phyloP scores from a whole-genome alignment of 2,329 filamentous ascomycete genomes.

The Botrytis squamosa region DNA sequence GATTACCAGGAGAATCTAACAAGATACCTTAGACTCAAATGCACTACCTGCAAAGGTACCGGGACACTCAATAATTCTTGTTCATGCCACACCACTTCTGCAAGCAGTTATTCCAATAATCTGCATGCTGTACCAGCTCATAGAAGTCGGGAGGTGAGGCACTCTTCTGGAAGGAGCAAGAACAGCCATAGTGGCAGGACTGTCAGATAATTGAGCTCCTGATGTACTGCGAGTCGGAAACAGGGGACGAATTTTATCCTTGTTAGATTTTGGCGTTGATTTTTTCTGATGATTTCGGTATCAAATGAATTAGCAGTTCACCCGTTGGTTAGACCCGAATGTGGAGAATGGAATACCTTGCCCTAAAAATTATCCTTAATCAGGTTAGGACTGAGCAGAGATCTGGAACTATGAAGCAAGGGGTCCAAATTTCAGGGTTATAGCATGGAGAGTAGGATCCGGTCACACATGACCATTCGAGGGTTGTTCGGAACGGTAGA shows the following conservation, averaged over 20 bases:
- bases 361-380: background rate
- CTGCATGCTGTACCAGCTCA: background rate
- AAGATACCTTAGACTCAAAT: too few species aligned
- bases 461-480: background rate
- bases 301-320: background rate
- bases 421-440: background rate
- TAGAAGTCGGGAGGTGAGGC: background rate
- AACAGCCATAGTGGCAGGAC: background rate
- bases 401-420: too few species aligned
- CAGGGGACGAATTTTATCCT: background rate
- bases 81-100: background rate
- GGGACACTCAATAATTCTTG: too few species aligned
- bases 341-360: background rate
- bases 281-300: background rate
- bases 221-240: background rate
- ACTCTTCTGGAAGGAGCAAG: constrained; percentile 1
- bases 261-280: constrained; percentile 5
- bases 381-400: background rate
- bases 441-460: background rate
- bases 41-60: too few species aligned
- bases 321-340: background rate
- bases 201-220: background rate
- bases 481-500: background rate
- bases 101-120: background rate
- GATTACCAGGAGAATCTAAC: too few species aligned